A percentile compares a stretch with the other conserved stretches of the same genome.
These are phyloP conservation scores for Ramularia collo-cygni DNA, from an alignment of 2,329 filamentous ascomycete genomes.

Conservation along the genomic window DNA sequence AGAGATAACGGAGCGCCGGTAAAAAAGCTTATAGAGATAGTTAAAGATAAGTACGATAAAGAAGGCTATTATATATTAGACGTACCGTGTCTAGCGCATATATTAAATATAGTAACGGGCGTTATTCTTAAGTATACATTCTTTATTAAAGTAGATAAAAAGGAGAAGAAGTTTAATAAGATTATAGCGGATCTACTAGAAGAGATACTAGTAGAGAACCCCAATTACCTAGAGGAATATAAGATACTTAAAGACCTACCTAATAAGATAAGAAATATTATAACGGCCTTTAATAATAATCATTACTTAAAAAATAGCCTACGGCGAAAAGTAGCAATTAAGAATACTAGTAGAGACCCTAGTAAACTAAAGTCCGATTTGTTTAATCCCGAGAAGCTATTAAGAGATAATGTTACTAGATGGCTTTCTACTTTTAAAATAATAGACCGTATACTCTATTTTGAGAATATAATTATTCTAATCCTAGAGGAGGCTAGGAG, in stretches of 20 bases:
- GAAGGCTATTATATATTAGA: slow-evolving; percentile 1
- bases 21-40: neutral
- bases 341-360: neutral
- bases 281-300: slow-evolving; percentile 1
- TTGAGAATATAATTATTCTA: slow-evolving; percentile 1
- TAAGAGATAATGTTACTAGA: neutral
- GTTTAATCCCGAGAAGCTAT: neutral
- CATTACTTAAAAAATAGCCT: slow-evolving; percentile 1
- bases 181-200: neutral
- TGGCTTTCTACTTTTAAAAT: neutral
- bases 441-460: neutral
- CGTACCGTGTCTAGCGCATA: neutral
- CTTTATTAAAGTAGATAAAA: neutral
- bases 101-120: neutral
- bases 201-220: neutral
- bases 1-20: neutral
- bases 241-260: neutral
- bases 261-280: neutral
- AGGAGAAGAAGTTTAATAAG: neutral
- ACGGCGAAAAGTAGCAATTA: neutral
- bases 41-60: slow-evolving; percentile 1
- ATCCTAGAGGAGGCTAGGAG: neutral
- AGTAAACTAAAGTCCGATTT: neutral
- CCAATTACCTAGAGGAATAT: neutral
- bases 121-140: neutral